Conservation (phyloP, 768 basidiomycete species). For the Auriscalpium orientale region DNA sequence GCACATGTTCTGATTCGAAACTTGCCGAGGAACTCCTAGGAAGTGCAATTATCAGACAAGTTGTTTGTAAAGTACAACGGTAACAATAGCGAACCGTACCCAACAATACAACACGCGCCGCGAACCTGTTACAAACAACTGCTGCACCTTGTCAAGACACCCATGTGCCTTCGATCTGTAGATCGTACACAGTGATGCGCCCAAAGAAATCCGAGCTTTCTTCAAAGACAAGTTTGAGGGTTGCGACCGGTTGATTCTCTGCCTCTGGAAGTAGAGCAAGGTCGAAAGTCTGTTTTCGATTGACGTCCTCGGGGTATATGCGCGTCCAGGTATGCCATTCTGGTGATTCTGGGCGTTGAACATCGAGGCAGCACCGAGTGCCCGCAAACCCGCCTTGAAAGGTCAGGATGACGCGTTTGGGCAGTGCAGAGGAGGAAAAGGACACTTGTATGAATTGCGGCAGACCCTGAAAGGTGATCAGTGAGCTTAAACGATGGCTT, state of each 20-base stretch:
- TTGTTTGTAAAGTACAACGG: not conserved
- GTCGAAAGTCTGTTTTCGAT: slow-evolving; percentile 62
- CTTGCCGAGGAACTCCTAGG: not conserved
- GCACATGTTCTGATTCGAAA: not conserved
- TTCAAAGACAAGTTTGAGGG: slow-evolving; percentile 65
- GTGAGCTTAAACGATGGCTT: not conserved
- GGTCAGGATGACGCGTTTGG: slow-evolving; percentile 50
- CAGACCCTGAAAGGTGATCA: slow-evolving; percentile 42
- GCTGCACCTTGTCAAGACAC: not conserved
- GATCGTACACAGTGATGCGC: slow-evolving; percentile 66
- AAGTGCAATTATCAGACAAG: not conserved
- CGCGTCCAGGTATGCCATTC: slow-evolving; percentile 35
- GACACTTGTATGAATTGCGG: slow-evolving; percentile 66
- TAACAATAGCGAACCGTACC: not conserved
- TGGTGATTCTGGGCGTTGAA: slow-evolving; percentile 46
- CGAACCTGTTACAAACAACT: not conserved
- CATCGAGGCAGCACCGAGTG: slow-evolving; percentile 57
- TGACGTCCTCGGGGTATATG: slow-evolving; percentile 76
- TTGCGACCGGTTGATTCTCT: slow-evolving; percentile 29
- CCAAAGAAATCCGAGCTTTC: slow-evolving; percentile 84
- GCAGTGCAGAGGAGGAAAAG: slow-evolving; percentile 46
- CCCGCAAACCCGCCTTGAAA: slow-evolving; percentile 89
- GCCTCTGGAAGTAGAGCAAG: slow-evolving; percentile 26
- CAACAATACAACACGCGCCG: not conserved
- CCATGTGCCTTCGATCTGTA: slow-evolving; percentile 22